phyloP scores from a whole-genome alignment of 345 rosid genomes.

The Moringa oleifera region DNA sequence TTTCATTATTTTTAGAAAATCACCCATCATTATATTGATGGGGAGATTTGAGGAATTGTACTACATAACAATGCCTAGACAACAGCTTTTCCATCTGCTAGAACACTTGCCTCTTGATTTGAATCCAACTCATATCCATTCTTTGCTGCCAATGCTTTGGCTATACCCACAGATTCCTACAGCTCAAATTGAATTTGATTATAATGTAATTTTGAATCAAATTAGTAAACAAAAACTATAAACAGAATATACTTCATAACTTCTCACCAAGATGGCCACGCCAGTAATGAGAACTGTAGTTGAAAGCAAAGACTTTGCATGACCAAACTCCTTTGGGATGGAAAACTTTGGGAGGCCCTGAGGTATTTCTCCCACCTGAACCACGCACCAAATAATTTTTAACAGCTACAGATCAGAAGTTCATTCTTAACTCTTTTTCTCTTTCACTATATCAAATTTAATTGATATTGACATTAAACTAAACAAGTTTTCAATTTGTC shows the following conservation, averaged over 20 bases:
- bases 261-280: constrained; percentile 94
- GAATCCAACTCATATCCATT: constrained; percentile 96
- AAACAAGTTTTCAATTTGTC: no score
- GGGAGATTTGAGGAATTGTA: no score
- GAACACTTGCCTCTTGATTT: constrained; percentile 71
- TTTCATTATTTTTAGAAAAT: no score
- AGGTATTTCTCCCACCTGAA: constrained; percentile 96
- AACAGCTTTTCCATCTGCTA: constrained; percentile 7
- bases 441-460: not conserved
- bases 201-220: not conserved
- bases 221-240: not conserved
- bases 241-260: constrained; percentile 8
- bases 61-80: not conserved
- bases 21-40: not conserved
- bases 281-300: constrained; percentile 95
- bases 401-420: not conserved
- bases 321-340: constrained; percentile 60
- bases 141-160: constrained; percentile 98
- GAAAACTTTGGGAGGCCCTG: constrained; percentile 94
- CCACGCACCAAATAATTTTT: constrained; percentile 18
- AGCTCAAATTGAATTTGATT: constrained; percentile 14
- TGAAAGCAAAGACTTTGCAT: constrained; percentile 74
- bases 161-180: constrained; percentile 98
- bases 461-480: no score
- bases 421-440: not conserved